phyloP scores from a whole-genome alignment of 2,329 filamentous ascomycete genomes.

The Aspergillus novofumigatus region DNA sequence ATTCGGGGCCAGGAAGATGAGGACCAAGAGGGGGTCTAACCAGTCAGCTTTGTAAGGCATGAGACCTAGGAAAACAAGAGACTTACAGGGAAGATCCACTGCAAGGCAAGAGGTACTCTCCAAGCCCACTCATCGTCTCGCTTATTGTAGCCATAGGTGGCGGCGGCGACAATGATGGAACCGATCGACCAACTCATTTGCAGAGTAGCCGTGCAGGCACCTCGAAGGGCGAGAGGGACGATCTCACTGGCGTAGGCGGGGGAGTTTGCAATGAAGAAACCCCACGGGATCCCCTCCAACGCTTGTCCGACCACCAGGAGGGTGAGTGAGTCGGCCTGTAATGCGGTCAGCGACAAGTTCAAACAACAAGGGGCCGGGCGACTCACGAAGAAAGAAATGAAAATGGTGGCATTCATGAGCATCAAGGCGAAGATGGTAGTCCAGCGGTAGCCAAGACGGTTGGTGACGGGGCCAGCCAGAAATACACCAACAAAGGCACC shows the following conservation, averaged over 20 bases:
- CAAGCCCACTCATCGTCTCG: slow-evolving; percentile 21
- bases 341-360: not conserved
- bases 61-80: not conserved
- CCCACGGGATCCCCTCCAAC: slow-evolving; percentile 28
- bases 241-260: slow-evolving; percentile 29
- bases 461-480: slow-evolving; percentile 59
- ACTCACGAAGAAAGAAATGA: slow-evolving; percentile 55
- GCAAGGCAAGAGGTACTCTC: slow-evolving; percentile 24
- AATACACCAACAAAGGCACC: slow-evolving; percentile 59
- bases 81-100: slow-evolving; percentile 30
- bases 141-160: slow-evolving; percentile 20
- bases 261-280: slow-evolving; percentile 28
- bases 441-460: slow-evolving; percentile 56
- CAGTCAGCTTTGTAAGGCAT: not conserved
- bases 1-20: slow-evolving; percentile 25
- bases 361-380: no score
- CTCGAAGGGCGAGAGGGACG: slow-evolving; percentile 23
- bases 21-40: slow-evolving; percentile 24
- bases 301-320: slow-evolving; percentile 35
- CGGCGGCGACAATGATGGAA: slow-evolving; percentile 25
- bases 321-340: slow-evolving; percentile 37
- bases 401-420: slow-evolving; percentile 56
- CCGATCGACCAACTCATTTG: slow-evolving; percentile 31
- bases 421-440: slow-evolving; percentile 55
- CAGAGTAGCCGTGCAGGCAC: slow-evolving; percentile 22